Percentiles rank a stretch among this genome's conserved stretches.
phyloP scores from a whole-genome alignment of 2,329 filamentous ascomycete genomes.

The Salinomyces thailandicus region DNA sequence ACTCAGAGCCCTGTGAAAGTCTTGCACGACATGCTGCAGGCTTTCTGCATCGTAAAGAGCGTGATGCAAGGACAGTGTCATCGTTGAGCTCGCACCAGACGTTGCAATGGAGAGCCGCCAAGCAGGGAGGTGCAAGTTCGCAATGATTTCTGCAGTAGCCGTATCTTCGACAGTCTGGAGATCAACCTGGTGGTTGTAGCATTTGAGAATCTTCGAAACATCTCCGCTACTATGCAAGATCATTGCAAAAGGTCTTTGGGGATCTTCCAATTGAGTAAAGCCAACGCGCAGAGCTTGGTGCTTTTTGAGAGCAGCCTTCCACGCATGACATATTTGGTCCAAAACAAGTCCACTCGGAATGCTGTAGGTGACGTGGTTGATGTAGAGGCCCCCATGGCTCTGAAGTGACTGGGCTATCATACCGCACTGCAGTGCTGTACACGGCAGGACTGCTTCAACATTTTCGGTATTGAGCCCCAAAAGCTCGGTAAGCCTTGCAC shows the following conservation, averaged over 20 bases:
- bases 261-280: conserved; percentile 54
- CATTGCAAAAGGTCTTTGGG: conserved; percentile 61
- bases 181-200: conserved; percentile 7
- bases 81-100: conserved; percentile 12
- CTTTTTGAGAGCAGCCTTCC: conserved; percentile 42
- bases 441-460: conserved; percentile 58
- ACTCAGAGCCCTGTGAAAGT: conserved; percentile 36
- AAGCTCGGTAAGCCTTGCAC: conserved; percentile 22
- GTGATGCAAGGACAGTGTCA: conserved; percentile 58
- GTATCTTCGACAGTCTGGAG: conserved; percentile 5
- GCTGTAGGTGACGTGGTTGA: conserved; percentile 58
- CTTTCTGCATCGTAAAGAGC: conserved; percentile 78
- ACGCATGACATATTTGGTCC: conserved; percentile 44
- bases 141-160: conserved; percentile 17
- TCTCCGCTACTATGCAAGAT: conserved; percentile 40
- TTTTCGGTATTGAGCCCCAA: conserved; percentile 23
- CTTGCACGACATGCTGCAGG: conserved; percentile 52
- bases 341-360: conserved; percentile 35
- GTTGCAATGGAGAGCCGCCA: conserved; percentile 52
- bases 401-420: conserved; percentile 67
- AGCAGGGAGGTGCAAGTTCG: conserved; percentile 32
- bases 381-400: conserved; percentile 58
- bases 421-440: conserved; percentile 67
- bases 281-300: conserved; percentile 70
- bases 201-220: conserved; percentile 29